Percentiles rank a stretch among this genome's conserved stretches.
phyloP scores from a whole-genome alignment of 352 stramenopile genomes.

The Phytophthora melonis region DNA sequence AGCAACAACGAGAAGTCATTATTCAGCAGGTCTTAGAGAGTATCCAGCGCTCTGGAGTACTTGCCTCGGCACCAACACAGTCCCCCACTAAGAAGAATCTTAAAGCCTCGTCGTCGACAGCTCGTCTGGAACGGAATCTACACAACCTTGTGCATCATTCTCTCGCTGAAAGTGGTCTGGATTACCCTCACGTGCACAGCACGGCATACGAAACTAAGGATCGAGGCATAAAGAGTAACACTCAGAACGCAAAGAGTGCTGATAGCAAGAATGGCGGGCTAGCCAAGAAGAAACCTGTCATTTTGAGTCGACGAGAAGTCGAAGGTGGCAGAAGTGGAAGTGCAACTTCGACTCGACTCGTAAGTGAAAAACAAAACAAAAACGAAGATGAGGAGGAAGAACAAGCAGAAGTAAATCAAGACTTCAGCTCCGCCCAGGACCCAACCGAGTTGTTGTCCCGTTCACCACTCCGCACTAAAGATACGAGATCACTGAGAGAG shows the following conservation, averaged over 20 bases:
- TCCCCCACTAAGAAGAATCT: neutral
- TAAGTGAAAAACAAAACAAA: neutral
- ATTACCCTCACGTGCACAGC: conserved; percentile 65
- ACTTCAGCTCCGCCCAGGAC: neutral
- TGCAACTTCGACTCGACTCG: conserved; percentile 2
- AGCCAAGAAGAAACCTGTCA: conserved; percentile 29
- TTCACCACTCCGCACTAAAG: conserved; percentile 16
- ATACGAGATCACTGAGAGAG: conserved; percentile 1
- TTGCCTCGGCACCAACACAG: neutral
- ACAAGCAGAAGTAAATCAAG: conserved; percentile 1
- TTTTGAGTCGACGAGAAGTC: conserved; percentile 33
- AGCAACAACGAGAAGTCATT: conserved; percentile 65
- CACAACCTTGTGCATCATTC: conserved; percentile 65
- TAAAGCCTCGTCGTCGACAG: conserved; percentile 15
- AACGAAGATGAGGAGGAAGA: conserved; percentile 6
- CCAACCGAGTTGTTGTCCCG: neutral
- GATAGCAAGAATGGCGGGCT: neutral
- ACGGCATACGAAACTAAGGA: conserved; percentile 8
- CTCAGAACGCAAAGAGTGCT: neutral
- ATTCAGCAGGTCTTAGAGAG: conserved; percentile 69
- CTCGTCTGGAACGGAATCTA: conserved; percentile 59
- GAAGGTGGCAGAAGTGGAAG: conserved; percentile 4
- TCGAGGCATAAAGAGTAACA: neutral
- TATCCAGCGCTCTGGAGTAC: conserved; percentile 46
- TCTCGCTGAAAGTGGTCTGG: conserved; percentile 63